Conservation (phyloP, 805 yeast genomes). For the Saturnispora zaruensis region DNA sequence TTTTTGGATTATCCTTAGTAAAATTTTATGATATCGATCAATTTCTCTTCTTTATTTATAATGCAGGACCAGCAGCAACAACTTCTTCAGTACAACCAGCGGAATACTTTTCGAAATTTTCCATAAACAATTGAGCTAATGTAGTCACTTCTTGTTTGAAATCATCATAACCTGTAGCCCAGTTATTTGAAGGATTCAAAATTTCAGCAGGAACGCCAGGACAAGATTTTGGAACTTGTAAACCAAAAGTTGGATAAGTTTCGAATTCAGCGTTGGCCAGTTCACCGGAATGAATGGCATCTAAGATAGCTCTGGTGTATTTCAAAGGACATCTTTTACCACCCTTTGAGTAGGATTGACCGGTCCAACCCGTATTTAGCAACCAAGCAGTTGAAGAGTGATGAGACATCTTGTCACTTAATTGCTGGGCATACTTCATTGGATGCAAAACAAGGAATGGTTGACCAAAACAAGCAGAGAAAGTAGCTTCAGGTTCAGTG, state of each 20-base stretch:
- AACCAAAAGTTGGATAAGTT: constrained; percentile 76
- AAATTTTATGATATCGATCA: neutral
- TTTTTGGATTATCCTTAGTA: neutral
- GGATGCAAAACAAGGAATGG: constrained; percentile 98
- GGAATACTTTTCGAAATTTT: constrained; percentile 80
- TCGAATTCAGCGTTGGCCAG: constrained; percentile 75
- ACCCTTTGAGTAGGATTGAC: constrained; percentile 83
- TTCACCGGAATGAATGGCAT: constrained; percentile 88
- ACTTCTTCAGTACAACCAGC: constrained; percentile 80
- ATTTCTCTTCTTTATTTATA: constrained; percentile 21
- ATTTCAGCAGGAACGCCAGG: constrained; percentile 77
- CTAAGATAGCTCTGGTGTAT: constrained; percentile 93
- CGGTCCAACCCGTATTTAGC: constrained; percentile 98
- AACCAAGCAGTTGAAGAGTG: constrained; percentile 94
- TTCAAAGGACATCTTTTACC: constrained; percentile 97
- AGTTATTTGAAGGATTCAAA: constrained; percentile 77
- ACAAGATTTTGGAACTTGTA: constrained; percentile 75
- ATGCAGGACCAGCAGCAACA: constrained; percentile 82
- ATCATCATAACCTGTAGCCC: constrained; percentile 54
- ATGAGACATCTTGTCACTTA: constrained; percentile 82
- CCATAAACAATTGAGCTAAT: constrained; percentile 71
- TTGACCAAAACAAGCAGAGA: constrained; percentile 98
- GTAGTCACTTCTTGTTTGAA: constrained; percentile 48
- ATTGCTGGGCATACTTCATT: constrained; percentile 94
- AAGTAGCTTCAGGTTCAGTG: constrained; percentile 96